Evolutionary conservation across 352 stramenopile species (phyloP), one percentile per base, ranked within the genome.

Genomic region (Phytopythium delawarense): DNA sequence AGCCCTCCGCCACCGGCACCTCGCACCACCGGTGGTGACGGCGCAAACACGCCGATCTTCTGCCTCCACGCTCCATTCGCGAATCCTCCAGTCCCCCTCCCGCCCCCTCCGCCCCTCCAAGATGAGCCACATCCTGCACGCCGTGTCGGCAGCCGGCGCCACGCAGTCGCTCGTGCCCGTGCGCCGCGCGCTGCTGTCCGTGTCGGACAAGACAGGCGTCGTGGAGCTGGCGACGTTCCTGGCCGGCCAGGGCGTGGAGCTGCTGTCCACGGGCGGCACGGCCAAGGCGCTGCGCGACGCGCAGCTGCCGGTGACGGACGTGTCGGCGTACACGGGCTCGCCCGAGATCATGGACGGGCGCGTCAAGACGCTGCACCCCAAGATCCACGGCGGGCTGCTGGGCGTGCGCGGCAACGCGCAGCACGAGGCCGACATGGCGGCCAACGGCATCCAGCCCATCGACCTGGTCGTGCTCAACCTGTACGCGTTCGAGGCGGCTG

Each of bases 401-500:
- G 96, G 92, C n/a, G 97, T 99, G 63, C 83, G 98, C 56, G 97
- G 97, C 59, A 99, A 99, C 74, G 76, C 75, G 37, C 74, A 97
- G 64, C 98, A 99, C 79, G 97, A 99, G 69, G 69, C 84, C 13
- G 93, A 99, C 73, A 99, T 99, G 96, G 77, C 84, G 48, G 84
- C 87, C 48, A 97, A 99, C 72, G 93, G 87, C 62, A 99, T 99
- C 73, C 79, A 96, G 66, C 89, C 91, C 58, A 99, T 99, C 74
- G 98, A 99, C 74, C 89, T 99, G 65, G 98, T 99, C 20, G 94
- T 99, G 64, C 82, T 99, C 50, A 99, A 99, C 78, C 78, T 99
- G 34, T 99, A 99, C 79, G 96, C 98, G 18, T 99, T 99, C 70
- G 96, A 99, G 70, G 85, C 89, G 6, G 99, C 98, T 5, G 97